phyloP scores from a whole-genome alignment of 2,329 filamentous ascomycete genomes.

The Sphaerulina populicola region DNA sequence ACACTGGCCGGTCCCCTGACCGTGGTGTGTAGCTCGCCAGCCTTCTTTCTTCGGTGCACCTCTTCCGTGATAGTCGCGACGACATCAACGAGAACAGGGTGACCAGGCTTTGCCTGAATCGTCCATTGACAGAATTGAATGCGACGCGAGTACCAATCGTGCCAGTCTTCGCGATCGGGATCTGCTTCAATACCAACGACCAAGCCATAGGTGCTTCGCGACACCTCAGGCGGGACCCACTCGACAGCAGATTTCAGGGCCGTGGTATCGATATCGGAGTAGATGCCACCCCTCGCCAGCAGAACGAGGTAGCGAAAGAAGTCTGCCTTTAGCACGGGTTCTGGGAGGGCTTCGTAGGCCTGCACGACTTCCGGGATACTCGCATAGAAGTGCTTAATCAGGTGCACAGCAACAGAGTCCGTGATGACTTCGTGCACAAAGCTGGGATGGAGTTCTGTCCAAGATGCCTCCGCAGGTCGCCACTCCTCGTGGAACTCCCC shows the following conservation, averaged over 20 bases:
- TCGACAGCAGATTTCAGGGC: slow-evolving; percentile 74
- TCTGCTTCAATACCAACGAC: slow-evolving; percentile 95
- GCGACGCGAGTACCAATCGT: slow-evolving; percentile 87
- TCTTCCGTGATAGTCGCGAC: slow-evolving; percentile 79
- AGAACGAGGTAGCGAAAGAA: slow-evolving; percentile 63
- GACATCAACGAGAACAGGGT: slow-evolving; percentile 81
- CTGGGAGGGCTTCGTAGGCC: slow-evolving; percentile 43
- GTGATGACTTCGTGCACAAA: slow-evolving; percentile 97
- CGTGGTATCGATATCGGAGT: slow-evolving; percentile 74
- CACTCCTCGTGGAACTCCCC: slow-evolving; percentile 66
- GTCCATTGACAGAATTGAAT: slow-evolving; percentile 99
- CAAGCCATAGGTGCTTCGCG: slow-evolving; percentile 69
- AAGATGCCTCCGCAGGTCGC: slow-evolving; percentile 76
- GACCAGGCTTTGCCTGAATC: slow-evolving; percentile 88
- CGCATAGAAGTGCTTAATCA: slow-evolving; percentile 80
- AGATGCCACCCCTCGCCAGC: slow-evolving; percentile 70
- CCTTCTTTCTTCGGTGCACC: slow-evolving; percentile 63
- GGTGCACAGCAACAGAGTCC: slow-evolving; percentile 72
- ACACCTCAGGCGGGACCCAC: slow-evolving; percentile 75
- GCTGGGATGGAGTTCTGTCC: slow-evolving; percentile 76
- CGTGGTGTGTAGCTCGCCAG: slow-evolving; percentile 50
- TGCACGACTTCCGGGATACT: slow-evolving; percentile 48
- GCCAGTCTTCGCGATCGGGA: slow-evolving; percentile 85
- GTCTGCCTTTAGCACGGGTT: slow-evolving; percentile 53
- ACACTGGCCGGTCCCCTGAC: slow-evolving; percentile 55